Conservation (phyloP, 2,329 filamentous ascomycete genomes). For the Coniosporium tulheliwenetii region DNA sequence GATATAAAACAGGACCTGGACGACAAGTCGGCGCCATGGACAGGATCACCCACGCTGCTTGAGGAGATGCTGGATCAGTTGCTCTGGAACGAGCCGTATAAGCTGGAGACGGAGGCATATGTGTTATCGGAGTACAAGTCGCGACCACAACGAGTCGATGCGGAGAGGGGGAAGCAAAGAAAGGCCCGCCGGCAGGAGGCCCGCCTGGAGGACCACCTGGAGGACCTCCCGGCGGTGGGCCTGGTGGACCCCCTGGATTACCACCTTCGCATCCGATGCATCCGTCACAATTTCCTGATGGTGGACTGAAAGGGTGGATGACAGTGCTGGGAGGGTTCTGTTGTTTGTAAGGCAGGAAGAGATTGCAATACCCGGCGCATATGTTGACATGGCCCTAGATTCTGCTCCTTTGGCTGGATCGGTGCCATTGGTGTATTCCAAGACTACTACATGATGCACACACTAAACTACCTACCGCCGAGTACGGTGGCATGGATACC, state of each 20-base stretch:
- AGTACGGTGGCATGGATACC: slow-evolving; percentile 31
- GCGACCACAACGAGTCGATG: not conserved
- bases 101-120: no score
- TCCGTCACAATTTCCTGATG: slow-evolving; percentile 20
- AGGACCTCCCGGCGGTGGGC: no score
- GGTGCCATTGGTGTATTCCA: slow-evolving; percentile 30
- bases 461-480: slow-evolving; percentile 21
- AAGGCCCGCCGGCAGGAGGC: slow-evolving; percentile 4
- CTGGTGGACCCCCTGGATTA: no score
- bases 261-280: slow-evolving; percentile 1
- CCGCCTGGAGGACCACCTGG: not conserved
- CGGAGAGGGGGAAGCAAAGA: not conserved
- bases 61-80: no score
- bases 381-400: slow-evolving; percentile 4
- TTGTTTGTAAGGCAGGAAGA: slow-evolving; percentile 8
- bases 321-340: slow-evolving; percentile 20
- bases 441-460: slow-evolving; percentile 28
- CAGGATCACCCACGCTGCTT: no score
- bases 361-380: no score
- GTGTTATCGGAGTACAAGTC: not conserved
- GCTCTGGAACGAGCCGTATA: no score
- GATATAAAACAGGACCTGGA: no score
- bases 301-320: slow-evolving; percentile 19
- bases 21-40: no score
- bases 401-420: slow-evolving; percentile 25